Percentiles rank a stretch among this genome's conserved stretches.
phyloP scores from a whole-genome alignment of 257 asterid genomes.

The Capsicum rhomboideum region DNA sequence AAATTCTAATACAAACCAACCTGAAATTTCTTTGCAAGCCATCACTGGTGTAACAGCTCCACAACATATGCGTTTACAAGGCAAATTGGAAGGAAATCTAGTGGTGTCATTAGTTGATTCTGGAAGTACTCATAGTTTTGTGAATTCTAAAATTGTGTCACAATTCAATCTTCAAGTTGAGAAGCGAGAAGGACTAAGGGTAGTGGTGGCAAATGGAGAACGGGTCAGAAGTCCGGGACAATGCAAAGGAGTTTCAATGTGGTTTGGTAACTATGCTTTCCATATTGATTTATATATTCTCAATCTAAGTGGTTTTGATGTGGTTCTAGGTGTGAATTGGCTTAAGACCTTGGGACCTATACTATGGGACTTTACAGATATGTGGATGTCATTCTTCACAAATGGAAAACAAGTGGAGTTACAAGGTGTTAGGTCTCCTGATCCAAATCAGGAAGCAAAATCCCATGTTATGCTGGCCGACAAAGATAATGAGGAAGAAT shows the following conservation, averaged over 20 bases:
- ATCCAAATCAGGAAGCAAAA: background rate
- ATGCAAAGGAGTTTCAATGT: background rate
- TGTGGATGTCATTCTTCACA: background rate
- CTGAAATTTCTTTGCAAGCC: background rate
- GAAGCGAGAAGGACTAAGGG: background rate
- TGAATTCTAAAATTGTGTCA: background rate
- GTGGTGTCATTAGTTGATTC: background rate
- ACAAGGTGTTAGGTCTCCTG: background rate
- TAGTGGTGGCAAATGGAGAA: background rate
- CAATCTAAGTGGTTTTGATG: background rate
- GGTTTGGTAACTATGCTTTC: background rate
- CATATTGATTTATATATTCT: background rate
- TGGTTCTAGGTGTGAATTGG: background rate
- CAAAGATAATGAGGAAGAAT: background rate
- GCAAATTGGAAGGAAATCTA: background rate
- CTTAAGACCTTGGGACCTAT: background rate
- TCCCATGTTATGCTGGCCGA: background rate
- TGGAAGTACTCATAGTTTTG: background rate
- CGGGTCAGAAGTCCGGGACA: background rate
- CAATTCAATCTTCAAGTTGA: background rate
- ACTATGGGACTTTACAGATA: background rate
- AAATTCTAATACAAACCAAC: background rate
- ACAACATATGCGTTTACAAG: background rate
- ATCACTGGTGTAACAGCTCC: background rate
- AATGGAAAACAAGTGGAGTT: background rate